Evolutionary conservation across 148 eudicot species (phyloP), one percentile per base, ranked within the genome.

Genomic region (Cornus florida): DNA sequence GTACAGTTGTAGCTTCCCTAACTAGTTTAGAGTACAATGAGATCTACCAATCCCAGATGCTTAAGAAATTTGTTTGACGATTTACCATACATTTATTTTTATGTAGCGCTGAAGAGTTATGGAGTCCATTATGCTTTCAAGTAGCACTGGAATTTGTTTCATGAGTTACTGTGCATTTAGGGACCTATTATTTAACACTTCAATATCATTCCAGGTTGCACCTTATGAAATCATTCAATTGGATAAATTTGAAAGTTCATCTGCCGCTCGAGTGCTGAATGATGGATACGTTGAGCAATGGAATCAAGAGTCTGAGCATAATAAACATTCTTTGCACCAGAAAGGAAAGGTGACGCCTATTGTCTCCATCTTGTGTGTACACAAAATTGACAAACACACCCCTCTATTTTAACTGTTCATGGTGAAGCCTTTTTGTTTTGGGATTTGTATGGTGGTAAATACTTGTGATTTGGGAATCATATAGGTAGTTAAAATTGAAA

Each of bases 161-260:
- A 70, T 10, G 16, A 78, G 70, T 10, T 38, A 12, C 48, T 33
- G 33, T 70, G n/a, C 69, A 46, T 70, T 43, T 43, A 62, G 41
- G 39, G 32, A 35, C 35, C 14, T 39, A 17, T 57, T 59, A 17
- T 28, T 76, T 41, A 75, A 20, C 70, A 53, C 33, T 71, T 69
- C 0, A 19, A 48, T 13, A 16, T 60, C 65, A 10, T 78, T 70
- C 48, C 81, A 97, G 99, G 93, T 92, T 85, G 90, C 87, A 57
- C 99, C 98, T 75, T 67, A 77, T 70, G 87, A 90, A 82, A 86
- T 97, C 77, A 83, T 87, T 69, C 88, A 85, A 41, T 82, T 94
- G 85, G 96, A 94, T 66, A 97, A 88, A 80, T 85, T 86, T 76
- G 97, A 97, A 83, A 84, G 81, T 74, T 70, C 86, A 32, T 81